Conservation (phyloP, 352 stramenopile species). For the Aphanomyces astaci region DNA sequence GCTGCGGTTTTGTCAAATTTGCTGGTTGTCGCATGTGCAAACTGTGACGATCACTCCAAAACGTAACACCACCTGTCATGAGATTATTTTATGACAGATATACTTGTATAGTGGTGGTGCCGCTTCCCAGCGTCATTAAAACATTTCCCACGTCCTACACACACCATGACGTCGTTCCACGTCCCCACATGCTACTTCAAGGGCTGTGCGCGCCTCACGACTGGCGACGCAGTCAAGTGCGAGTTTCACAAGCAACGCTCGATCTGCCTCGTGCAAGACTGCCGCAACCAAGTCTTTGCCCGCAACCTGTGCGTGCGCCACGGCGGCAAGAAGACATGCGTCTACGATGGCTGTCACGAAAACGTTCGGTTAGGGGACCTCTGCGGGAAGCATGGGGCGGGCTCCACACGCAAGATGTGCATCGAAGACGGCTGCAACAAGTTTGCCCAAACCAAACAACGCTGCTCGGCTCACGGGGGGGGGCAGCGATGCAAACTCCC, state of each 20-base stretch:
- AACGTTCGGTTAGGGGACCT: slow-evolving; percentile 42
- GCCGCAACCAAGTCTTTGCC: slow-evolving; percentile 9
- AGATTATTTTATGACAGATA: no score
- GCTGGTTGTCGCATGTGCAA: no score
- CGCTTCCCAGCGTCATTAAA: no score
- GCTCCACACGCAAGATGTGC: slow-evolving; percentile 35
- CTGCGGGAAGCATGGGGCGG: slow-evolving; percentile 43
- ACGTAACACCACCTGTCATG: no score
- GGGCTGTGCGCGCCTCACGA: background rate
- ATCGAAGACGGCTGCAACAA: slow-evolving; percentile 37
- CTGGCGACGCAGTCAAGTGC: background rate
- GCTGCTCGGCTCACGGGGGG: slow-evolving; percentile 55
- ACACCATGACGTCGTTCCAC: no score
- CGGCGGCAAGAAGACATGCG: background rate
- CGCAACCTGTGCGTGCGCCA: slow-evolving; percentile 6
- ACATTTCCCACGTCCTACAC: no score
- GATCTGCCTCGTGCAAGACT: background rate
- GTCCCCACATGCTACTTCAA: background rate
- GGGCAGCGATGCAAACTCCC: slow-evolving; percentile 39
- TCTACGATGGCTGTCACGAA: background rate
- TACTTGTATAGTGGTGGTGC: no score
- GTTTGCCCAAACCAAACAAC: slow-evolving; percentile 47
- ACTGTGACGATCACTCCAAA: no score
- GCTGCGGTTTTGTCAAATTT: no score
- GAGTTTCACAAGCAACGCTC: background rate